A percentile compares a stretch with the other conserved stretches of the same genome.
Conservation (phyloP, 306 rosid species). For the Mimosa bimucronata region DNA sequence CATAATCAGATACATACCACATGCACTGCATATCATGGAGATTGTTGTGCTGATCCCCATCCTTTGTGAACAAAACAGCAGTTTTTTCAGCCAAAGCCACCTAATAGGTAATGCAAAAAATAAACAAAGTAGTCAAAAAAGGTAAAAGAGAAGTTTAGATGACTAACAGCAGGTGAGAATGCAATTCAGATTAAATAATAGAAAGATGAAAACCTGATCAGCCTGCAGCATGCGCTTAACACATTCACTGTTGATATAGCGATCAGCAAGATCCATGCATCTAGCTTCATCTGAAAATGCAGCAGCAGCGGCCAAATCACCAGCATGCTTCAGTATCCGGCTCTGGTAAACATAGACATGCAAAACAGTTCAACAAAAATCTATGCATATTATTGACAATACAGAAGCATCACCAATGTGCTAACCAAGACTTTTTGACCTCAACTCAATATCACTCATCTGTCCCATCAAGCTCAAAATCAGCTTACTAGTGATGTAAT, state of each 20-base stretch:
- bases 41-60: constrained; percentile 97
- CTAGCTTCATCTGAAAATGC: constrained; percentile 96
- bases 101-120: constrained; percentile 46
- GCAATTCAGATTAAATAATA: constrained; percentile 14
- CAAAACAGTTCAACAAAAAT: constrained; percentile 24
- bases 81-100: constrained; percentile 94
- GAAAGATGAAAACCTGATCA: constrained; percentile 70
- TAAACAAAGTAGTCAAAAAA: constrained; percentile 29
- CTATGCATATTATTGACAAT: constrained; percentile 1
- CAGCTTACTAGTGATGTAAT: background rate
- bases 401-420: background rate
- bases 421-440: constrained; percentile 17
- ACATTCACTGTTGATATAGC: constrained; percentile 92
- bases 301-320: constrained; percentile 93
- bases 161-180: background rate
- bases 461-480: background rate
- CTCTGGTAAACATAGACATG: constrained; percentile 67
- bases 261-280: constrained; percentile 97
- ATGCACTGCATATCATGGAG: constrained; percentile 99
- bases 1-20: constrained; percentile 67
- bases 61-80: constrained; percentile 97
- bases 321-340: constrained; percentile 95
- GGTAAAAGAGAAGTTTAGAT: constrained; percentile 23
- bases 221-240: constrained; percentile 99
- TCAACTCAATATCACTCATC: constrained; percentile 25